Evolutionary conservation across 164 flowering plant species (phyloP), one percentile per base, ranked within the genome.

Genomic region (Magnolia sinica): DNA sequence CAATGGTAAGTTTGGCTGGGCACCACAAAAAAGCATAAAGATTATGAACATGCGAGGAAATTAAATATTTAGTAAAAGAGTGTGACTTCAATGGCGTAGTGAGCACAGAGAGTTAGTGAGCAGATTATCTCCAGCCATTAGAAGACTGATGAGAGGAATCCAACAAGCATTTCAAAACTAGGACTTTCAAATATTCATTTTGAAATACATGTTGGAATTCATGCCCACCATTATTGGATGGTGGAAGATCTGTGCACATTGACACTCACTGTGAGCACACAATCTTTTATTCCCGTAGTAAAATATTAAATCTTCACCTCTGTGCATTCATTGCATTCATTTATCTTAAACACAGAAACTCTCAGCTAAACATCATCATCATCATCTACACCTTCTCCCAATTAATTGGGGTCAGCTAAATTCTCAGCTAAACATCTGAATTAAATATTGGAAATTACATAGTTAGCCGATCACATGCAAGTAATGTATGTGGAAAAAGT

Each of bases 1-100:
- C 73, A 49, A 70, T 52, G 84, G 74, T 49, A 81, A 77, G 80
- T 77, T 79, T 51, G 82, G 69, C 96, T 92, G 88, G 51, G 79
- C 9, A 80, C 4, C 16, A 31, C 6, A 50, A 49, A 18, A 79
- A 71, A 73, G 50, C 65, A 77, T 52, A 69, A 13, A 27, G 73
- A 72, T 50, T 29, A 79, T 19, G 65, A 63, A 72, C 64, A 49
- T 7, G 29, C 1, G 14, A 70, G 58, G 45, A 70, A 70, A 70
- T 20, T 70, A 68, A 37, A 37, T 55, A 55, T 55, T 22, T 64
- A 11, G 3, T 64, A n/a, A 37, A 64, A 64, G 24, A 20, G 68
- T 11, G 18, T 55, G 13, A 11, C 13, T 55, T 55, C 61, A 55
- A 37, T 37, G 45, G 45, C 45, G 0, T 5, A 37, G 45, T 37